A percentile compares a stretch with the other conserved stretches of the same genome.
phyloP scores from a whole-genome alignment of 176 grass and related monocot genomes.

The Phyllostachys edulis region DNA sequence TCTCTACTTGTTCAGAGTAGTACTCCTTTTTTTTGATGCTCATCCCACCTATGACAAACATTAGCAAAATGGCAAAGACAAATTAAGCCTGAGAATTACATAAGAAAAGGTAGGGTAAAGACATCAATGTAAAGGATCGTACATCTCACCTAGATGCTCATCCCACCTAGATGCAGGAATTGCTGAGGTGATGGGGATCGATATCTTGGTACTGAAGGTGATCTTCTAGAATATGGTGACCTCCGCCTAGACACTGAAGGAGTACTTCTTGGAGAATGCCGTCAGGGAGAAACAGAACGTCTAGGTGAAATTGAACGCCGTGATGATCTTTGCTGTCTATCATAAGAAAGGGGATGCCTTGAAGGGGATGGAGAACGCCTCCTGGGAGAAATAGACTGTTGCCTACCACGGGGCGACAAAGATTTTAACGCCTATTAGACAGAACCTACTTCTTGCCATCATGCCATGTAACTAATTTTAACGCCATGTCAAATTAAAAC shows the following conservation, averaged over 20 bases:
- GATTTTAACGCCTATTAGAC: too few relatives aligned
- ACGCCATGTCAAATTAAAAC: not conserved
- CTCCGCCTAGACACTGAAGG: conserved; percentile 45
- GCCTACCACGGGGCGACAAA: conserved; percentile 45
- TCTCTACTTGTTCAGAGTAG: conserved; percentile 57
- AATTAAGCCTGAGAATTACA: not conserved
- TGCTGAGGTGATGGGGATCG: conserved; percentile 41
- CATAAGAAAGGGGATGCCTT: conserved; percentile 39
- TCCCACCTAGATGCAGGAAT: conserved; percentile 35
- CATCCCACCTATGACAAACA: conserved; percentile 51
- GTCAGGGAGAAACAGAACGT: conserved; percentile 53
- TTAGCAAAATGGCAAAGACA: not conserved
- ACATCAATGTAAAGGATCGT: not conserved
- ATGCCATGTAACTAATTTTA: not conserved
- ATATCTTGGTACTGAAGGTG: conserved; percentile 39
- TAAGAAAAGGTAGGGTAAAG: not conserved
- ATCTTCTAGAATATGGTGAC: conserved; percentile 50
- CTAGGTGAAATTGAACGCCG: conserved; percentile 51
- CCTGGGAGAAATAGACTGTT: conserved; percentile 57
- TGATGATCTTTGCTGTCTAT: conserved; percentile 41
- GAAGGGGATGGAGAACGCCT: conserved; percentile 48
- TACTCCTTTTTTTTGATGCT: conserved; percentile 32
- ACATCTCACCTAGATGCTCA: too few relatives aligned
- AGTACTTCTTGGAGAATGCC: conserved; percentile 54
- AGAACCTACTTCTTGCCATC: not conserved